phyloP scores from a whole-genome alignment of 2,329 filamentous ascomycete genomes.

The Claviceps fusiformis region DNA sequence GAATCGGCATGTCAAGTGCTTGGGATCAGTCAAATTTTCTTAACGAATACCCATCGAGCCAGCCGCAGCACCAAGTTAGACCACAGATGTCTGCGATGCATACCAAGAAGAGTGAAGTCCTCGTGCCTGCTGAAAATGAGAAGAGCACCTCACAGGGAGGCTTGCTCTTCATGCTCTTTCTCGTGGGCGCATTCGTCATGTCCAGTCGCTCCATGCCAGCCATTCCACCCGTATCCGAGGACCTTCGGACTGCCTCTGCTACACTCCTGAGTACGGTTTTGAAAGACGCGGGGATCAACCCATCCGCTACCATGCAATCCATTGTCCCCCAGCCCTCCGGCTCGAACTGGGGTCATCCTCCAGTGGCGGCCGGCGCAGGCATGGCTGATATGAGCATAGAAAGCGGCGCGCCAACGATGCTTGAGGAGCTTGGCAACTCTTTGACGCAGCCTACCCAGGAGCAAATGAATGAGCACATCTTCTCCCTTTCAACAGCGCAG shows the following conservation, averaged over 20 bases:
- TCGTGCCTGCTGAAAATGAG: constrained; percentile 34
- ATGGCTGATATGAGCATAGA: constrained; percentile 27
- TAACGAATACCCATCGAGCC: constrained; percentile 53
- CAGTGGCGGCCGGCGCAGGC: constrained; percentile 25
- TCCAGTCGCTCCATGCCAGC: constrained; percentile 64
- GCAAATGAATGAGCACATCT: constrained; percentile 78
- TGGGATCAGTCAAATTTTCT: constrained; percentile 70
- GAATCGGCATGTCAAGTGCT: constrained; percentile 63
- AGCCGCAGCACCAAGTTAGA: constrained; percentile 41
- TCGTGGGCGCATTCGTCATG: constrained; percentile 90
- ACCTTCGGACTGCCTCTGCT: constrained; percentile 65
- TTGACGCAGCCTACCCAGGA: constrained; percentile 67
- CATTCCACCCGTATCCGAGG: constrained; percentile 66
- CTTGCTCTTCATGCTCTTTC: constrained; percentile 85
- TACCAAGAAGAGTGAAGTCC: constrained; percentile 33
- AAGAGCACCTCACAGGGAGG: constrained; percentile 64
- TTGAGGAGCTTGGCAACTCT: constrained; percentile 53
- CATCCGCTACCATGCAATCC: constrained; percentile 28
- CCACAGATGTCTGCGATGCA: constrained; percentile 38
- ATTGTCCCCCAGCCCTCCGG: constrained; percentile 40
- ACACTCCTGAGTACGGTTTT: constrained; percentile 68
- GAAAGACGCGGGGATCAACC: constrained; percentile 58
- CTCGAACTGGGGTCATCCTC: constrained; percentile 28
- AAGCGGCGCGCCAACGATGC: constrained; percentile 40
- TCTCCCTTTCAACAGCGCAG: constrained; percentile 72